phyloP scores from a whole-genome alignment of 192 early-diverging fungal genomes.

The Backusella macrospora region DNA sequence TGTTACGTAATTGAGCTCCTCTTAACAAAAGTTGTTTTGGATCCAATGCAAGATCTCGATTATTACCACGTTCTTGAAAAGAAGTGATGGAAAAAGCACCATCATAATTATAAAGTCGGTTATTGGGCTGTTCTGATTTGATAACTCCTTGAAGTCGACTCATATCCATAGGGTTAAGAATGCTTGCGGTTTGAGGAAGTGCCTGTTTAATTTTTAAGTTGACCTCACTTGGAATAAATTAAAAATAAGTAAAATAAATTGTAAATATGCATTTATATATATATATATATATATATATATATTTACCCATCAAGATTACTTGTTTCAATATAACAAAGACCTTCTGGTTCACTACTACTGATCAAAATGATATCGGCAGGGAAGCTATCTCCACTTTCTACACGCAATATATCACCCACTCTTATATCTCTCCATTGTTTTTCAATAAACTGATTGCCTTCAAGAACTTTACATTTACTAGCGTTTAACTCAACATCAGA shows the following conservation, averaged over 20 bases:
- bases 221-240: conserved; percentile 73
- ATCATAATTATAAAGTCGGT: conserved; percentile 93
- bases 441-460: conserved; percentile 67
- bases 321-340: conserved; percentile 96
- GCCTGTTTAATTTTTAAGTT: conserved; percentile 98
- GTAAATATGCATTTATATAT: too few relatives aligned
- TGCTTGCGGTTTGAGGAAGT: conserved; percentile 76
- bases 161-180: conserved; percentile 73
- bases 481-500: conserved; percentile 77
- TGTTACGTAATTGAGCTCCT: conserved; percentile 95
- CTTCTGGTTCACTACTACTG: conserved; percentile 92
- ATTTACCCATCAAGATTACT: conserved; percentile 95
- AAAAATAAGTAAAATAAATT: too few relatives aligned
- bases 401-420: conserved; percentile 92
- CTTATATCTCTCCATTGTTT: conserved; percentile 79
- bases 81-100: conserved; percentile 68
- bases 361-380: conserved; percentile 91
- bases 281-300: too few relatives aligned
- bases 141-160: conserved; percentile 68
- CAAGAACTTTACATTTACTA: conserved; percentile 62
- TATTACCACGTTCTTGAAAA: conserved; percentile 46
- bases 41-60: conserved; percentile 81
- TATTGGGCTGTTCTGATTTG: conserved; percentile 94
- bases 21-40: conserved; percentile 91
- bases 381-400: conserved; percentile 87